Conservation (phyloP, 805 yeast genomes). For the Saccharomycopsis capsularis region DNA sequence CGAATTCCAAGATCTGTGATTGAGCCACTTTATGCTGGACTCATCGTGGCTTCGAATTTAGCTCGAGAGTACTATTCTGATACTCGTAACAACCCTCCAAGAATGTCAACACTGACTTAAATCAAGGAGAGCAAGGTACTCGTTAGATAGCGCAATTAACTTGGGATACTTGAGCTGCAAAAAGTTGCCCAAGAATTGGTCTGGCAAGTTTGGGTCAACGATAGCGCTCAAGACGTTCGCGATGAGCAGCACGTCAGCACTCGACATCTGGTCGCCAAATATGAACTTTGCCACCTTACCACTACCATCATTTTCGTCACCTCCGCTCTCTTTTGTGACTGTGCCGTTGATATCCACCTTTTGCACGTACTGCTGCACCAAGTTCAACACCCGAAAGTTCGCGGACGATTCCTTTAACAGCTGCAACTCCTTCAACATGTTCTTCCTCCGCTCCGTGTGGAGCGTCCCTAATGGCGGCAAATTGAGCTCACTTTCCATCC, state of each 20-base stretch:
- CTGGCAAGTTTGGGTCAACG: conserved; percentile 31
- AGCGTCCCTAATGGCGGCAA: conserved; percentile 9
- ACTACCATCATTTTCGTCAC: neutral
- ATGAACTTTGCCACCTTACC: conserved; percentile 4
- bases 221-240: conserved; percentile 34
- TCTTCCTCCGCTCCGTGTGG: conserved; percentile 4
- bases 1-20: no score
- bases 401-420: conserved; percentile 9
- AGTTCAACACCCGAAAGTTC: conserved; percentile 10
- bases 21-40: no score
- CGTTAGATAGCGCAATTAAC: conserved; percentile 20
- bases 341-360: conserved; percentile 3
- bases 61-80: no score
- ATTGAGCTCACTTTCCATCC: conserved; percentile 12
- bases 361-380: conserved; percentile 7
- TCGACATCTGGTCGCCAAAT: conserved; percentile 24
- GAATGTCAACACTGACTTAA: no score
- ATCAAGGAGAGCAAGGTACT: no score
- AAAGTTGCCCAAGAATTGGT: conserved; percentile 34
- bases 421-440: conserved; percentile 8
- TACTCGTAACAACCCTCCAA: no score
- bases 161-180: conserved; percentile 30
- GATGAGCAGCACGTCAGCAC: conserved; percentile 34
- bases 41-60: no score
- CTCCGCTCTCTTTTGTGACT: no score